Evolutionary conservation across 2,329 filamentous ascomycete species (phyloP).

Genomic region (Claviceps pazoutovae): DNA sequence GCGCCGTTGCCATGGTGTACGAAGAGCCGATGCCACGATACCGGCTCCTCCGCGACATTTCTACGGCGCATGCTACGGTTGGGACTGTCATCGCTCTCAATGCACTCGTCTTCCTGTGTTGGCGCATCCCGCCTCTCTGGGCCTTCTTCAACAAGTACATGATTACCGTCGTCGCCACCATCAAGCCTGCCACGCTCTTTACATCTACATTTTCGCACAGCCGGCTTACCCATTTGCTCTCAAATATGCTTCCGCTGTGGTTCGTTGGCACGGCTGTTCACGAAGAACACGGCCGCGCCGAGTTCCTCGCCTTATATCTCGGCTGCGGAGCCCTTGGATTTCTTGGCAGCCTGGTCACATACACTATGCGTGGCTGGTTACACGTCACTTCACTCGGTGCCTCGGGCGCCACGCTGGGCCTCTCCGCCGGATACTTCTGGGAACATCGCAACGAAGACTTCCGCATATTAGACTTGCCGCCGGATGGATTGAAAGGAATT

Average conservation of each 20-base stretch:
- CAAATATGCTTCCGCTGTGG: slow-evolving; percentile 53
- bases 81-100: slow-evolving; percentile 47
- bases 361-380: slow-evolving; percentile 32
- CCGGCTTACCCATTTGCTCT: slow-evolving; percentile 39
- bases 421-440: slow-evolving; percentile 49
- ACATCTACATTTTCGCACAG: slow-evolving; percentile 59
- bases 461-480: slow-evolving; percentile 41
- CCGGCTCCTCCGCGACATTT: slow-evolving; percentile 45
- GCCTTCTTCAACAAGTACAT: slow-evolving; percentile 53
- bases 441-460: slow-evolving; percentile 42
- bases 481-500: slow-evolving; percentile 42
- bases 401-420: slow-evolving; percentile 48
- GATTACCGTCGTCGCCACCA: slow-evolving; percentile 49
- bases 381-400: slow-evolving; percentile 47
- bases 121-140: slow-evolving; percentile 54
- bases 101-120: slow-evolving; percentile 38
- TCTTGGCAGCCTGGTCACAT: slow-evolving; percentile 39
- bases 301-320: slow-evolving; percentile 55
- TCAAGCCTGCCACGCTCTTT: slow-evolving; percentile 46
- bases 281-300: slow-evolving; percentile 54
- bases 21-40: slow-evolving; percentile 35
- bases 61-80: slow-evolving; percentile 52
- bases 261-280: slow-evolving; percentile 54
- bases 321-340: slow-evolving; percentile 43
- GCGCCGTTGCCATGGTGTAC: slow-evolving; percentile 34